Percentiles rank a stretch among this genome's conserved stretches.
phyloP scores from a whole-genome alignment of 148 eudicot genomes.

The Hydrangea macrophylla region DNA sequence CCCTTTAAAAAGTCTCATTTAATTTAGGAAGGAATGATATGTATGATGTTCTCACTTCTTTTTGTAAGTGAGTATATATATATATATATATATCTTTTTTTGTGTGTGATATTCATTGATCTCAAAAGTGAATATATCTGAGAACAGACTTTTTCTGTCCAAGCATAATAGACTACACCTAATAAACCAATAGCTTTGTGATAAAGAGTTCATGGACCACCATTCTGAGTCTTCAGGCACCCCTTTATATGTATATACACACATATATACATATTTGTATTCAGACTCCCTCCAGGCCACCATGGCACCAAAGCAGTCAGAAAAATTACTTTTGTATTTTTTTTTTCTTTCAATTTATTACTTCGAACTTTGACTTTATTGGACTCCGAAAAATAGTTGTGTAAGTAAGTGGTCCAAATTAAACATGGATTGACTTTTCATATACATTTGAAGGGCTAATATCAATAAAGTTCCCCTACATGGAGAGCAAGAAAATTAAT shows the following conservation, averaged over 20 bases:
- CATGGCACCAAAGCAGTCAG: slow-evolving; percentile 3
- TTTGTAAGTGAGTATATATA: not conserved
- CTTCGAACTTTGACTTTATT: slow-evolving; percentile 17
- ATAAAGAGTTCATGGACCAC: slow-evolving; percentile 12
- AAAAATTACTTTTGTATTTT: not conserved
- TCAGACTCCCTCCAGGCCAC: not conserved
- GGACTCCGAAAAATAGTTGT: not conserved
- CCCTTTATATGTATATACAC: too few species aligned
- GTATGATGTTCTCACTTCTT: too few species aligned
- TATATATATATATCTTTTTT: not conserved
- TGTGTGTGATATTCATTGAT: too few species aligned
- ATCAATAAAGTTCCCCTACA: not conserved
- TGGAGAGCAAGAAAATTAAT: too few species aligned
- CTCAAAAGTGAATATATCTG: slow-evolving; percentile 10
- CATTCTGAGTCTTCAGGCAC: not conserved
- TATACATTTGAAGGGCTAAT: not conserved
- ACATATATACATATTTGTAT: not conserved
- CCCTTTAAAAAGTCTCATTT: too few species aligned
- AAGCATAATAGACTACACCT: slow-evolving; percentile 6
- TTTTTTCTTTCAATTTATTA: not conserved
- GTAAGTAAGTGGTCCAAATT: slow-evolving; percentile 10
- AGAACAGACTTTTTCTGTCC: not conserved
- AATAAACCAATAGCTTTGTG: slow-evolving; percentile 1
- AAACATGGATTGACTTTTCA: not conserved
- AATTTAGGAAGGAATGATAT: too few species aligned